A percentile compares a stretch with the other conserved stretches of the same genome.
These are phyloP conservation scores for Diplotaxis tenuifolia DNA, from an alignment of 345 rosid genomes.

Conservation along the genomic window DNA sequence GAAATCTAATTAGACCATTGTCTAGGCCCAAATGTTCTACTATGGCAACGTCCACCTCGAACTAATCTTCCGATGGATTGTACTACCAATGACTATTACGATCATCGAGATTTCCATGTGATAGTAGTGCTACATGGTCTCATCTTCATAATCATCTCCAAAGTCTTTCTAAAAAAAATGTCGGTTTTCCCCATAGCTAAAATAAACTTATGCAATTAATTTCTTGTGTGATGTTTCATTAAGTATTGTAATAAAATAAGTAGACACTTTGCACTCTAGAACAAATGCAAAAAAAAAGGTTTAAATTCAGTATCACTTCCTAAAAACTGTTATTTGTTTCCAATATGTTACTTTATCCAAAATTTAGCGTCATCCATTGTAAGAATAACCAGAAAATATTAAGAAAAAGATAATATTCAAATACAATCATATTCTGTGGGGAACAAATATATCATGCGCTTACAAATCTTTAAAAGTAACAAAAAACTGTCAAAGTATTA, in stretches of 20 bases:
- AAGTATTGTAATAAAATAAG: neutral
- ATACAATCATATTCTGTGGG: neutral
- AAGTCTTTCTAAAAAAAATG: too few species aligned
- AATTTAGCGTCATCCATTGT: neutral
- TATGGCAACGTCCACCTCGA: too few species aligned
- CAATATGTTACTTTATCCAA: neutral
- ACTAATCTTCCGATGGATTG: too few species aligned
- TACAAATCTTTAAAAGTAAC: conserved; percentile 4
- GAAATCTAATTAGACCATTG: too few species aligned
- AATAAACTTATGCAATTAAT: neutral
- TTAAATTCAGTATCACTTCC: neutral
- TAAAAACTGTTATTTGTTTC: neutral
- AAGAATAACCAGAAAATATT: neutral
- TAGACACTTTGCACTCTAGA: neutral
- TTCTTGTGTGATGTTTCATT: neutral
- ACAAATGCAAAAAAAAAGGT: neutral
- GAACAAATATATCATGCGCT: conserved; percentile 3
- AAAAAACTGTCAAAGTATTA: conserved; percentile 8
- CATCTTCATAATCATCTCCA: too few species aligned
- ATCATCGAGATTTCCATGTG: too few species aligned
- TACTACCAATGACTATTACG: too few species aligned
- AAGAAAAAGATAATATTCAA: neutral
- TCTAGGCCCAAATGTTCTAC: too few species aligned
- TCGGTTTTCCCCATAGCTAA: neutral
- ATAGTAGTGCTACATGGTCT: too few species aligned